Percentiles rank a stretch among this genome's conserved stretches.
Conservation (phyloP, 2,329 filamentous ascomycete genomes). For the Sporothrix mexicana region DNA sequence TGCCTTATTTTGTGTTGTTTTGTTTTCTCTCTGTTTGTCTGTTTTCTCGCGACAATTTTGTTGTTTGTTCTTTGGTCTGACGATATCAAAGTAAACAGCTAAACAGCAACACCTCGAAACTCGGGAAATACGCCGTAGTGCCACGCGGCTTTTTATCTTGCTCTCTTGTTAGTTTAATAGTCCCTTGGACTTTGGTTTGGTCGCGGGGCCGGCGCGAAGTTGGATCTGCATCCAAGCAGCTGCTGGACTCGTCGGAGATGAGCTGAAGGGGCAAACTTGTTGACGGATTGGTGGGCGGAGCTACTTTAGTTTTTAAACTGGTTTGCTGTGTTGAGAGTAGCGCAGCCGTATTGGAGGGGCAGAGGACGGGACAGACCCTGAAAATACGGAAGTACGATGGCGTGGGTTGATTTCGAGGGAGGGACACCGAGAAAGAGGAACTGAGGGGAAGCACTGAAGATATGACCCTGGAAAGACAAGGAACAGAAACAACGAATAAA, state of each 20-base stretch:
- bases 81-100: conserved; percentile 9
- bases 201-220: conserved; percentile 18
- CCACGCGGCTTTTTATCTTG: conserved; percentile 23
- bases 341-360: conserved; percentile 20
- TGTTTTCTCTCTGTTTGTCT: background rate
- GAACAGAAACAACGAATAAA: background rate
- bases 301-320: conserved; percentile 10
- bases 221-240: background rate
- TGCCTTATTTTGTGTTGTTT: background rate
- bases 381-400: background rate
- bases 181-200: background rate
- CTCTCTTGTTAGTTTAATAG: background rate
- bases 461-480: background rate
- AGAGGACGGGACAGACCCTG: background rate
- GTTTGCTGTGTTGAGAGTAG: conserved; percentile 25
- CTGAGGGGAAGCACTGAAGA: background rate
- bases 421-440: background rate
- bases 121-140: background rate
- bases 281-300: conserved; percentile 19
- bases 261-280: conserved; percentile 5
- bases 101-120: background rate
- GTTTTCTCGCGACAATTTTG: background rate
- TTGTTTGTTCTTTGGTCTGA: background rate
- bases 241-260: background rate
- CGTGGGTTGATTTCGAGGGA: background rate